phyloP scores from a whole-genome alignment of 768 basidiomycete genomes.

The Bullera alba region DNA sequence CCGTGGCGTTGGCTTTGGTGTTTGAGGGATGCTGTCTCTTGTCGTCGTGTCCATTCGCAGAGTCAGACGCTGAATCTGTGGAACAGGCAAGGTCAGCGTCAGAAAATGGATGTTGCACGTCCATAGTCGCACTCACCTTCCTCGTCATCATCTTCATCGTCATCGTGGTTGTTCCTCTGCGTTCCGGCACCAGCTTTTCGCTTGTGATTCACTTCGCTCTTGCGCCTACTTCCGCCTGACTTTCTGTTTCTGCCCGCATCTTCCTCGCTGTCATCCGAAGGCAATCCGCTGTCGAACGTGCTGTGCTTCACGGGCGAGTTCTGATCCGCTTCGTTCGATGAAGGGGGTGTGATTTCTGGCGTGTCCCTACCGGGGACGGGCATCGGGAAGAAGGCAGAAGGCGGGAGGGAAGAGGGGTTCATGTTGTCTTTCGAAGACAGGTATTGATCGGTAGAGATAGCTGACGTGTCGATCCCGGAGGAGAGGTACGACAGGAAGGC shows the following conservation, averaged over 20 bases:
- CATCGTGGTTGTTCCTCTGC: slow-evolving; percentile 6
- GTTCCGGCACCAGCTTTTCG: slow-evolving; percentile 23
- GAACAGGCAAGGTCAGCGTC: not conserved
- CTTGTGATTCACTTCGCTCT: slow-evolving; percentile 13
- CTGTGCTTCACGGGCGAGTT: slow-evolving; percentile 7
- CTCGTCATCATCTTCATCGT: slow-evolving; percentile 26
- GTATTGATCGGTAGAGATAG: not conserved
- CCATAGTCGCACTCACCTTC: slow-evolving; percentile 3
- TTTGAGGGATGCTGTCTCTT: slow-evolving; percentile 21
- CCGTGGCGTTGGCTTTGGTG: slow-evolving; percentile 7
- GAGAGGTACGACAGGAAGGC: slow-evolving; percentile 32
- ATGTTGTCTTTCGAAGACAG: not conserved
- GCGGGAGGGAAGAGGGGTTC: slow-evolving; percentile 13
- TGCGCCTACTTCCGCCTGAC: slow-evolving; percentile 4
- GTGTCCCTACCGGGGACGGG: slow-evolving; percentile 27
- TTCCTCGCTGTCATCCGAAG: slow-evolving; percentile 14
- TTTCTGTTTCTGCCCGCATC: not conserved
- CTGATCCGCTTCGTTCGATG: slow-evolving; percentile 10
- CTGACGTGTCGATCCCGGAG: slow-evolving; percentile 3
- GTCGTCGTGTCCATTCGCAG: slow-evolving; percentile 32
- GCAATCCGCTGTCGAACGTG: slow-evolving; percentile 14
- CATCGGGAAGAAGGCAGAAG: slow-evolving; percentile 33
- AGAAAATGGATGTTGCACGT: not conserved
- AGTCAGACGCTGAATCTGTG: slow-evolving; percentile 26
- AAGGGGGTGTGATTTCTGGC: slow-evolving; percentile 29